phyloP scores from a whole-genome alignment of 306 rosid species.

The Pyrus communis region DNA sequence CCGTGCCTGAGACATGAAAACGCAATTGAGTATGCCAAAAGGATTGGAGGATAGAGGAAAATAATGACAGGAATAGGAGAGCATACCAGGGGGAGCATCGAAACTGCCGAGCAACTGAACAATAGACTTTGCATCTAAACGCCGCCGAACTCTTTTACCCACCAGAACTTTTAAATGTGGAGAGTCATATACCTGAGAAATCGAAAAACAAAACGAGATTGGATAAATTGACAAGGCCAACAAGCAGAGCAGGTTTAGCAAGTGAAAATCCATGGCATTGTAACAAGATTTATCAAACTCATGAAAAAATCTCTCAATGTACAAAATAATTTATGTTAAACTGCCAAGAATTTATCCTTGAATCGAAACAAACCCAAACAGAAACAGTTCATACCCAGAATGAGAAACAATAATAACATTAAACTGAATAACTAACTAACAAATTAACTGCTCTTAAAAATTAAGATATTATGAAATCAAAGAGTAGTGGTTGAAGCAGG shows the following conservation, averaged over 20 bases:
- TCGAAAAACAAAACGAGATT: background rate
- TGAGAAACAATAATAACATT: background rate
- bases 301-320: background rate
- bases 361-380: background rate
- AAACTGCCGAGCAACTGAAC: slow-evolving; percentile 66
- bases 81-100: slow-evolving; percentile 56
- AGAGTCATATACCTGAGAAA: slow-evolving; percentile 64
- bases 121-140: slow-evolving; percentile 75
- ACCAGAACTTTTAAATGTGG: slow-evolving; percentile 60
- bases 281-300: background rate
- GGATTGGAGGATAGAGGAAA: slow-evolving; percentile 21
- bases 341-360: background rate
- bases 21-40: slow-evolving; percentile 22
- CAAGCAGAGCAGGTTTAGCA: background rate
- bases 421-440: background rate
- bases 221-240: background rate
- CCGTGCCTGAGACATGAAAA: slow-evolving; percentile 56
- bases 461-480: background rate
- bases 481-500: background rate
- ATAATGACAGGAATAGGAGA: slow-evolving; percentile 4
- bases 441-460: background rate
- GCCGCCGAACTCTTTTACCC: slow-evolving; percentile 59
- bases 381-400: background rate
- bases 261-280: background rate
- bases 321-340: background rate